phyloP scores from a whole-genome alignment of 2,329 filamentous ascomycete genomes.

The Verticillium nonalfalfae region DNA sequence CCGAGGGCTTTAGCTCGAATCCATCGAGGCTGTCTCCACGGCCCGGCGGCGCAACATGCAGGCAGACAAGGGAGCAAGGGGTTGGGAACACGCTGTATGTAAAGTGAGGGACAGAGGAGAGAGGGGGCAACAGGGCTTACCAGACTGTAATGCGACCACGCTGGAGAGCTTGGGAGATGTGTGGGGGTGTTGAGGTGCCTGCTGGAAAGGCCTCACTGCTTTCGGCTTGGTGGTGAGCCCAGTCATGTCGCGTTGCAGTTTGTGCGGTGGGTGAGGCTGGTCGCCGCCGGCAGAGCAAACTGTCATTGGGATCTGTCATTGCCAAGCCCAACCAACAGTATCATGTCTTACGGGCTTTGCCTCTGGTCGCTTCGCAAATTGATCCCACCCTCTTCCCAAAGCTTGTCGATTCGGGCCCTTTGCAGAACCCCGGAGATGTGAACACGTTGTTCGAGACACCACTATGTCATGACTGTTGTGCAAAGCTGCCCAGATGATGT shows the following conservation, averaged over 20 bases:
- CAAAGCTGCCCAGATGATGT: neutral
- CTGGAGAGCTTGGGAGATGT: neutral
- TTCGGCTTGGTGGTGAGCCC: neutral
- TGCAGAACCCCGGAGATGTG: neutral
- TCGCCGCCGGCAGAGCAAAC: neutral
- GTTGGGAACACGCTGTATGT: neutral
- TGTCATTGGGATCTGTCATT: neutral
- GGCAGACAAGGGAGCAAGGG: neutral
- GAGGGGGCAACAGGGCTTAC: neutral
- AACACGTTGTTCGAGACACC: neutral
- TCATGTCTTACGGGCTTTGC: neutral
- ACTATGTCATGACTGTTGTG: neutral
- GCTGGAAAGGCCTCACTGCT: neutral
- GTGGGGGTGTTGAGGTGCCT: neutral
- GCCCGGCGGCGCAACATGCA: neutral
- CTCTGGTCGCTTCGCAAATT: neutral
- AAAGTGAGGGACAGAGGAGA: neutral
- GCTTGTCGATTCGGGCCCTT: neutral
- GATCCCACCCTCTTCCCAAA: neutral
- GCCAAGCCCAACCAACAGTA: neutral
- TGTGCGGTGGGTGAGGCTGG: neutral
- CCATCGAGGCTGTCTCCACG: neutral
- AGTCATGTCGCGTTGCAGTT: neutral
- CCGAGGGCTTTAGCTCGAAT: neutral
- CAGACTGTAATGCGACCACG: neutral